phyloP scores from a whole-genome alignment of 805 yeast genomes.

The Ogataea henricii region DNA sequence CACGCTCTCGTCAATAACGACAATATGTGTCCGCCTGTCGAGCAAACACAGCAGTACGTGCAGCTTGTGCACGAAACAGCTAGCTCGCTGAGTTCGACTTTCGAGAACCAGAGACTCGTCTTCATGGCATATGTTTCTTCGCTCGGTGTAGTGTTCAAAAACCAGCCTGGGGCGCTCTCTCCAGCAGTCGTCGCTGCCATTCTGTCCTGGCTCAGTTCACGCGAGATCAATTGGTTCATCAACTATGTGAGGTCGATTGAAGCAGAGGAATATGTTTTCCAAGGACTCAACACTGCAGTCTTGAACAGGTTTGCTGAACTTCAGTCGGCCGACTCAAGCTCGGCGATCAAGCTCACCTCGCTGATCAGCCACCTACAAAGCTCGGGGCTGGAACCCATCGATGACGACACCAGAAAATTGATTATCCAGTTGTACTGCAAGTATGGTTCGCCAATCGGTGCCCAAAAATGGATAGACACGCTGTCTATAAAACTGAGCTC shows the following conservation, averaged over 20 bases:
- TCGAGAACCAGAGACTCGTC: conserved; percentile 21
- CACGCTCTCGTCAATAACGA: conserved; percentile 10
- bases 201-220: conserved; percentile 18
- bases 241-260: conserved; percentile 19
- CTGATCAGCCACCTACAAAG: conserved; percentile 19
- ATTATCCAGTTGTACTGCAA: conserved; percentile 24
- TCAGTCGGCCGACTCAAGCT: conserved; percentile 6
- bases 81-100: conserved; percentile 16
- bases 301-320: conserved; percentile 12
- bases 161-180: conserved; percentile 14
- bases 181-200: conserved; percentile 10
- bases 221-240: conserved; percentile 26
- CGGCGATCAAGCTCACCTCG: conserved; percentile 25
- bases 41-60: conserved; percentile 19
- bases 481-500: conserved; percentile 7
- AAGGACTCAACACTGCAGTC: conserved; percentile 8
- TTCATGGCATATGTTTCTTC: conserved; percentile 28
- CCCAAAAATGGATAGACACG: conserved; percentile 22
- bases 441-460: conserved; percentile 29
- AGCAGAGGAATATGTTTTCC: not conserved
- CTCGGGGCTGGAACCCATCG: conserved; percentile 14
- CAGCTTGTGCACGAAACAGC: conserved; percentile 17
- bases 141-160: conserved; percentile 14
- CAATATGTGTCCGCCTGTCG: conserved; percentile 16
- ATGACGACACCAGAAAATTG: conserved; percentile 11